These are phyloP conservation scores for Cryptosporidium meleagridis DNA, from an alignment of 169 alveolate genomes.

Conservation along the genomic window DNA sequence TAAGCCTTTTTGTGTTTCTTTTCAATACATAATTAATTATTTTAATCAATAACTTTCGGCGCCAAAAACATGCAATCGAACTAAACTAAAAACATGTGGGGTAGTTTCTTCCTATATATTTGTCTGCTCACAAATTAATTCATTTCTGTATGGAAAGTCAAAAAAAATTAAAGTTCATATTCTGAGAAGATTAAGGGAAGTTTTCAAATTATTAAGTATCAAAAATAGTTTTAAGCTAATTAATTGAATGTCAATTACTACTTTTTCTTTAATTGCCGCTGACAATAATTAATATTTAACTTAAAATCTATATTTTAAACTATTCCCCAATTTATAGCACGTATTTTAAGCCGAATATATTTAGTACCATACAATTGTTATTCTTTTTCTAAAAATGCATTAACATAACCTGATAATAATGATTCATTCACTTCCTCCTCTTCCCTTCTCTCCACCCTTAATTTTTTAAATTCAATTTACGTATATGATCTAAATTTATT, in stretches of 20 bases:
- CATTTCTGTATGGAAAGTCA: not conserved
- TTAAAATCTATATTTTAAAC: no score
- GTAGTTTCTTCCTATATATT: not conserved
- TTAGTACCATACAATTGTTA: not conserved
- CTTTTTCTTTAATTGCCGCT: no score
- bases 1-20: no score
- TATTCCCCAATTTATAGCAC: no score
- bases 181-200: not conserved
- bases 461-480: not conserved
- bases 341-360: not conserved
- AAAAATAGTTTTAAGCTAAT: not conserved
- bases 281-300: not conserved
- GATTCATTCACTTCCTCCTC: not conserved
- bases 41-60: not conserved
- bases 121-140: not conserved
- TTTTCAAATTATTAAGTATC: no score
- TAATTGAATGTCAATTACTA: no score
- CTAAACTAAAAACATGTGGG: not conserved
- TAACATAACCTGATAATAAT: not conserved
- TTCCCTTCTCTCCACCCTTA: not conserved
- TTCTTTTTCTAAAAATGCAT: no score
- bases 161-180: no score
- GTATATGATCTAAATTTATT: constrained; percentile 12
- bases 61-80: not conserved
- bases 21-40: not conserved